Evolutionary conservation across 1,284 basidiomycete genomes (phyloP).

Genomic region (Leccinum fallax): DNA sequence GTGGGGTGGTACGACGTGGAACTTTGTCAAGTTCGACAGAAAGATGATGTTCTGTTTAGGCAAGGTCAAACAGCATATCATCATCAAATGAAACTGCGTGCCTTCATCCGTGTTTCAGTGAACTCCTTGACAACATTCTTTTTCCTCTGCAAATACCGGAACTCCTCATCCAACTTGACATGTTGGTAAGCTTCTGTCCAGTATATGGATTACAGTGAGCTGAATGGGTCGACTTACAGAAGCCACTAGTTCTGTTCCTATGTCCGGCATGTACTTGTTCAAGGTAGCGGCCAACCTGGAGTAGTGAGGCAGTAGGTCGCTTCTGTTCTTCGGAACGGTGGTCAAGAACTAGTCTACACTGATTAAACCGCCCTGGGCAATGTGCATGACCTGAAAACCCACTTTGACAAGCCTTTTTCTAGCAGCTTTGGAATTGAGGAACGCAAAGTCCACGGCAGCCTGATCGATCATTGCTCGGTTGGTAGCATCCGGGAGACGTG

Average conservation of each 20-base stretch:
- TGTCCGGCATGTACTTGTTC: slow-evolving; percentile 91
- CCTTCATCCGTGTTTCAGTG: slow-evolving; percentile 83
- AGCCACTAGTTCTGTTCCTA: slow-evolving; percentile 81
- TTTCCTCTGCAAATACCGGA: slow-evolving; percentile 94
- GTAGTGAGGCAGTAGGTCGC: slow-evolving; percentile 93
- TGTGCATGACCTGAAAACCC: slow-evolving; percentile 19
- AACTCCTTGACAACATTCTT: slow-evolving; percentile 90
- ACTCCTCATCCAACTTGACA: slow-evolving; percentile 90
- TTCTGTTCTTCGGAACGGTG: slow-evolving; percentile 86
- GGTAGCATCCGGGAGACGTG: slow-evolving; percentile 91
- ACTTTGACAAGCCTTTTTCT: slow-evolving; percentile 89
- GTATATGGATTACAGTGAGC: background rate
- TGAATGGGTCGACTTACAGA: slow-evolving; percentile 52
- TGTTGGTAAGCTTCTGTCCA: slow-evolving; percentile 11
- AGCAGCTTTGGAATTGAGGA: slow-evolving; percentile 94
- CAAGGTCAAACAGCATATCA: background rate
- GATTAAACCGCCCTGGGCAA: slow-evolving; percentile 11
- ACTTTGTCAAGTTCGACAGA: slow-evolving; percentile 93
- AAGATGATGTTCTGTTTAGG: slow-evolving; percentile 80
- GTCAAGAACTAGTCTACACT: slow-evolving; percentile 67
- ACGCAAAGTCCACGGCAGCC: slow-evolving; percentile 93
- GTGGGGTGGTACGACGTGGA: slow-evolving; percentile 90
- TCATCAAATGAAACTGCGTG: slow-evolving; percentile 33
- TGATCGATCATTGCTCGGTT: slow-evolving; percentile 94
- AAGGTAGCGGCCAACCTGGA: slow-evolving; percentile 88